Conservation (phyloP, 2,329 filamentous ascomycete genomes). For the Exophiala mesophila region DNA sequence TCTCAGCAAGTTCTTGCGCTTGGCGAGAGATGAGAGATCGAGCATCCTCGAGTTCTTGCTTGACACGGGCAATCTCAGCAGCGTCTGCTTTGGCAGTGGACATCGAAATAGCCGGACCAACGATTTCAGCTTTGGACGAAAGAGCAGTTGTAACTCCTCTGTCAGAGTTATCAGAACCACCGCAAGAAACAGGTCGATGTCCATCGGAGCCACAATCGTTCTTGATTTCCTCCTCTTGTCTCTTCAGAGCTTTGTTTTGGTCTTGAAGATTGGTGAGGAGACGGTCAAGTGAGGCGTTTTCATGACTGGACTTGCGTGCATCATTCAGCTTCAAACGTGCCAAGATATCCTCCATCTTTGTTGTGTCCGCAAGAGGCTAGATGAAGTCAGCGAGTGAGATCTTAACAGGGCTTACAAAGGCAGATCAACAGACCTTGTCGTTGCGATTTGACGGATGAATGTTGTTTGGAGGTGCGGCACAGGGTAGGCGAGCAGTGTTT, state of each 20-base stretch:
- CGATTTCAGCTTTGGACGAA: conserved; percentile 6
- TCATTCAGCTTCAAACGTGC: conserved; percentile 39
- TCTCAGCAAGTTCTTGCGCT: conserved; percentile 57
- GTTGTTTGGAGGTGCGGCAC: conserved; percentile 17
- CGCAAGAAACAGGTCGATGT: conserved; percentile 1
- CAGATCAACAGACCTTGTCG: conserved; percentile 16
- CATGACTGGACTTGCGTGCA: conserved; percentile 20
- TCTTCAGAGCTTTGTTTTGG: conserved; percentile 57
- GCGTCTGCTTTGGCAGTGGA: conserved; percentile 31
- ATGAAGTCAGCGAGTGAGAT: not conserved
- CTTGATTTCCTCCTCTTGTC: conserved; percentile 52
- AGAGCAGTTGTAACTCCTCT: not conserved
- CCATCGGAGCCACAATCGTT: conserved; percentile 18
- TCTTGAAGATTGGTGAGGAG: conserved; percentile 68
- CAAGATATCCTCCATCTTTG: conserved; percentile 61
- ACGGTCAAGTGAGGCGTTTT: conserved; percentile 36
- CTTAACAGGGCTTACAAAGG: conserved; percentile 3
- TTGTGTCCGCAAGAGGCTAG: conserved; percentile 19
- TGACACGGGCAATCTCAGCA: conserved; percentile 52
- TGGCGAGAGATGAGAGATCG: conserved; percentile 56
- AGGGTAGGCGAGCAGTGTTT: conserved; percentile 11
- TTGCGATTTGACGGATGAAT: conserved; percentile 16
- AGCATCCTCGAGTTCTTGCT: conserved; percentile 53
- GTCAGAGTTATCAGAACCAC: conserved; percentile 31
- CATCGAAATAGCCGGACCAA: conserved; percentile 22